Percentiles rank a stretch among this genome's conserved stretches.
phyloP scores from a whole-genome alignment of 371 early-diverging fungal species.

The Mucor sp. region DNA sequence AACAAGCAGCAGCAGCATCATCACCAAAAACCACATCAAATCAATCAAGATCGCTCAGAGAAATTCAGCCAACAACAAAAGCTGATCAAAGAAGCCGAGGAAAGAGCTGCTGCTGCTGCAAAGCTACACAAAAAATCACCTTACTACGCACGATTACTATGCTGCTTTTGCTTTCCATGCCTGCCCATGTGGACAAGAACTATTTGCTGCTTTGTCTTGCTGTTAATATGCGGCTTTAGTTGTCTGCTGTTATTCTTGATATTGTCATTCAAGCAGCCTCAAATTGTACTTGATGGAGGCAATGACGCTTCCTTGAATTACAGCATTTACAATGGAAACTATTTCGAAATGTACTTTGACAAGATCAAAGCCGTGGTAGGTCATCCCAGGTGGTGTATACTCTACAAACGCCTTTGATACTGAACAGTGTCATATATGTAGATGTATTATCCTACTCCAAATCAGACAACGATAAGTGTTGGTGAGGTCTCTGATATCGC shows the following conservation, averaged over 20 bases:
- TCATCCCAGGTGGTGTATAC: no score
- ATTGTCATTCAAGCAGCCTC: slow-evolving; percentile 4
- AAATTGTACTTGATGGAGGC: slow-evolving; percentile 5
- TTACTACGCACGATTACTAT: slow-evolving; percentile 2
- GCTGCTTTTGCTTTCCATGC: slow-evolving; percentile 17
- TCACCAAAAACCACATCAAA: background rate
- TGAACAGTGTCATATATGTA: background rate
- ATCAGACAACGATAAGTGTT: slow-evolving; percentile 14
- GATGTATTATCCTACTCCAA: slow-evolving; percentile 14
- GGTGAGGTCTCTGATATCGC: slow-evolving; percentile 7
- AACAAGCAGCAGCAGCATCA: background rate
- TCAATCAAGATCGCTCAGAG: background rate
- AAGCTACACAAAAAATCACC: background rate
- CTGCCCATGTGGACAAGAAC: slow-evolving; percentile 22
- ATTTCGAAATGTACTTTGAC: slow-evolving; percentile 14
- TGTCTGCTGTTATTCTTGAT: background rate
- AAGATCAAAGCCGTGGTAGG: slow-evolving; percentile 15
- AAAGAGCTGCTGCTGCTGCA: background rate
- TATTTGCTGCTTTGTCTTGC: slow-evolving; percentile 15
- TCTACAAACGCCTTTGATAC: background rate
- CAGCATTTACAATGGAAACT: slow-evolving; percentile 14
- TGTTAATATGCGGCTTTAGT: slow-evolving; percentile 1
- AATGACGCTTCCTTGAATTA: background rate
- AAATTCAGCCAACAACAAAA: slow-evolving; percentile 3
- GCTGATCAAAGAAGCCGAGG: background rate